These are phyloP conservation scores for Pythium pyrilobum DNA, from an alignment of 352 stramenopile genomes.

Conservation along the genomic window DNA sequence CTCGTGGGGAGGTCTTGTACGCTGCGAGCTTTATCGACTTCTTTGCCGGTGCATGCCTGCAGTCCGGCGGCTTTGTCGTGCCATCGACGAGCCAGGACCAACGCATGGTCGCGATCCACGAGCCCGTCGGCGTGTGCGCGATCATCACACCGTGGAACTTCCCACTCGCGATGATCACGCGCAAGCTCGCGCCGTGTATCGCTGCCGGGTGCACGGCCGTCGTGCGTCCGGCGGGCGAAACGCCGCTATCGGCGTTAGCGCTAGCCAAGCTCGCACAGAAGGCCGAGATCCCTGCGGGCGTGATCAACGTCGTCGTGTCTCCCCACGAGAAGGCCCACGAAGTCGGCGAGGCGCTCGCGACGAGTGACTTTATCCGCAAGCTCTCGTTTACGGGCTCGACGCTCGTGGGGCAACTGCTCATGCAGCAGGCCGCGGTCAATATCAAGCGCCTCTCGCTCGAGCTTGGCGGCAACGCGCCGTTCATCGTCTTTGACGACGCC, in stretches of 20 bases:
- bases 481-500: conserved; percentile 91
- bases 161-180: conserved; percentile 97
- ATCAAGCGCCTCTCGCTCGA: conserved; percentile 87
- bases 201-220: conserved; percentile 94
- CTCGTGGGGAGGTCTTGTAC: conserved; percentile 92
- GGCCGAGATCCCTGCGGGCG: conserved; percentile 79
- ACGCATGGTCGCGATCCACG: conserved; percentile 69
- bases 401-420: conserved; percentile 72
- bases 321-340: conserved; percentile 56
- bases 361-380: conserved; percentile 78
- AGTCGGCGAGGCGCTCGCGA: conserved; percentile 78
- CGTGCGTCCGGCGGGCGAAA: conserved; percentile 96
- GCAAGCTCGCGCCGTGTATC: conserved; percentile 94
- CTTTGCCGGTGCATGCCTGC: conserved; percentile 93
- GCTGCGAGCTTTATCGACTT: conserved; percentile 94
- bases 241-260: conserved; percentile 93
- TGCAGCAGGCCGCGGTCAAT: conserved; percentile 68
- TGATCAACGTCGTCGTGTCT: conserved; percentile 88
- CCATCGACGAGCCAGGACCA: conserved; percentile 41
- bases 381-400: conserved; percentile 89
- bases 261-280: conserved; percentile 86
- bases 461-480: conserved; percentile 91
- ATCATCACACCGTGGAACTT: conserved; percentile 99
- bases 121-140: conserved; percentile 93
- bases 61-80: conserved; percentile 83